phyloP scores from a whole-genome alignment of 441 rosid species.

The Syzygium syzygioides region DNA sequence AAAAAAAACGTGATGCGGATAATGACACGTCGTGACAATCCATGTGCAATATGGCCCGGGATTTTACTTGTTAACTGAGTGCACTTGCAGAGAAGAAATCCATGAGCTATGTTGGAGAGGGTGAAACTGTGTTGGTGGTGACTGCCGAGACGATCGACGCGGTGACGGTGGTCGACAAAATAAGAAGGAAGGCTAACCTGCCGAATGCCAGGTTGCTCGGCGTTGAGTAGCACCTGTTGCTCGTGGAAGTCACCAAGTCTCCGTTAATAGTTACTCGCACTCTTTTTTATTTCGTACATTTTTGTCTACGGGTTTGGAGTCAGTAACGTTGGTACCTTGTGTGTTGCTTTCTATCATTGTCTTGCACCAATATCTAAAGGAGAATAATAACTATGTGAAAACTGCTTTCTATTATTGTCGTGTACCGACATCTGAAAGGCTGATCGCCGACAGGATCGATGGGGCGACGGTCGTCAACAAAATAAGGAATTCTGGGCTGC shows the following conservation, averaged over 20 bases:
- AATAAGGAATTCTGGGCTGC: neutral
- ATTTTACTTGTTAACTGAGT: neutral
- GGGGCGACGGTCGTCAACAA: neutral
- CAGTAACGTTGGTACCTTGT: too few relatives aligned
- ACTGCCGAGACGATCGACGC: neutral
- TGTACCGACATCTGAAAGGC: neutral
- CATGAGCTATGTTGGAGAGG: neutral
- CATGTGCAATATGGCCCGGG: neutral
- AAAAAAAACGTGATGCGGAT: neutral
- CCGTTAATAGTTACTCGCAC: too few relatives aligned
- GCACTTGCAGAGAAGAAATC: neutral
- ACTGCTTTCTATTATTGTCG: too few relatives aligned
- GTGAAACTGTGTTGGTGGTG: neutral
- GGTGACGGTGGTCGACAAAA: neutral
- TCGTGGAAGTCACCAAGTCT: too few relatives aligned
- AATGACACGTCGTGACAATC: neutral
- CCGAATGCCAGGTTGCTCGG: neutral
- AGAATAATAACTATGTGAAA: too few relatives aligned
- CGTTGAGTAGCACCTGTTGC: neutral
- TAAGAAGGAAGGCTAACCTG: neutral
- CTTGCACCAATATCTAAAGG: too few relatives aligned
- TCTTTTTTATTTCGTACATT: too few relatives aligned
- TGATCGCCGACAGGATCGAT: neutral
- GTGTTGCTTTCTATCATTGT: too few relatives aligned
- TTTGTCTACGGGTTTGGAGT: too few relatives aligned